phyloP scores from a whole-genome alignment of 2,329 filamentous ascomycete species.

The Chaetomium sp. region DNA sequence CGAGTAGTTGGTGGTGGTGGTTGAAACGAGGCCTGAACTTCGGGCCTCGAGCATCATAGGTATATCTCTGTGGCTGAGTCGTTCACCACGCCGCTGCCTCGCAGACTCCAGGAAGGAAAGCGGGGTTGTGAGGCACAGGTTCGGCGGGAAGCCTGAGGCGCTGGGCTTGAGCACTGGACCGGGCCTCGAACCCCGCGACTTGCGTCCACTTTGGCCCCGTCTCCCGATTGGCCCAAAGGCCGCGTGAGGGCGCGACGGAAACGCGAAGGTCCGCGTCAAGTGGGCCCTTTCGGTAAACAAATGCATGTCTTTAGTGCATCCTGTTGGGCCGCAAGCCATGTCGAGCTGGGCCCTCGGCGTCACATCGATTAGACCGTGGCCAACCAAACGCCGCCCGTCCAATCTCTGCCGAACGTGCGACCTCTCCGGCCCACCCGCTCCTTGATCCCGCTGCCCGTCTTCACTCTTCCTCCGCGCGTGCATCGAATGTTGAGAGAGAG shows the following conservation, averaged over 20 bases:
- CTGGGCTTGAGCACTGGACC: constrained; percentile 2
- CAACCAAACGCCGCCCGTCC: constrained; percentile 28
- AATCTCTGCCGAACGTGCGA: constrained; percentile 25
- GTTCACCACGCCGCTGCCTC: constrained; percentile 1
- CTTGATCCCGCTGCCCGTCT: constrained; percentile 11
- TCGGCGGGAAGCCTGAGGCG: neutral
- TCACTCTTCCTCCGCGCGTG: constrained; percentile 1
- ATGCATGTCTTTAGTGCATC: constrained; percentile 27
- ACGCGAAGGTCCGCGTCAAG: constrained; percentile 32
- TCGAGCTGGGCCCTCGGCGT: constrained; percentile 15
- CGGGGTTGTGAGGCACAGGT: constrained; percentile 22
- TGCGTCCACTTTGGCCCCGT: neutral
- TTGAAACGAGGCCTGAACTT: constrained; percentile 10
- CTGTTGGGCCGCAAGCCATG: constrained; percentile 29
- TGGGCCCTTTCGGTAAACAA: constrained; percentile 32
- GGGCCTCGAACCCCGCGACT: constrained; percentile 9
- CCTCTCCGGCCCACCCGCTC: constrained; percentile 17
- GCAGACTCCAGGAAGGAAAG: constrained; percentile 18
- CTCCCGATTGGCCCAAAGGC: constrained; percentile 26
- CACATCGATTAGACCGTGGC: constrained; percentile 22
- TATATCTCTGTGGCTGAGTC: constrained; percentile 3
- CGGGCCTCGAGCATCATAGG: constrained; percentile 12
- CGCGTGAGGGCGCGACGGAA: constrained; percentile 25
- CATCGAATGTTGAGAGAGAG: constrained; percentile 20
- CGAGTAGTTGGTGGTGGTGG: neutral